Evolutionary conservation across 1,284 basidiomycete genomes (phyloP).

Genomic region (Cryptococcus sp.): DNA sequence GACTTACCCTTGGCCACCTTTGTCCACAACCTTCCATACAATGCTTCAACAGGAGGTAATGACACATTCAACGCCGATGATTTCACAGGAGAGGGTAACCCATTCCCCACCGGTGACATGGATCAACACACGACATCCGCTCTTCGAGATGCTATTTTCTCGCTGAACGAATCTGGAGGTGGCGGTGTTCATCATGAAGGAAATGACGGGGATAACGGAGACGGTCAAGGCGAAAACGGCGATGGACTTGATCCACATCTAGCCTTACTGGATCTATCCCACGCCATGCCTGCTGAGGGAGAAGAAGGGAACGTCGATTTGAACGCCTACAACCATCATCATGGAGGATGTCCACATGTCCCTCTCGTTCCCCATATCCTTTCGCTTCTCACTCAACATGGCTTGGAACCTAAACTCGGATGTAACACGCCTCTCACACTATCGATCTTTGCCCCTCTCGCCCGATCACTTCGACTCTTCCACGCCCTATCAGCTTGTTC

Average conservation of each 20-base stretch:
- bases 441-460: constrained; percentile 37
- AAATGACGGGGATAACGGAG: constrained; percentile 15
- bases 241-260: constrained; percentile 39
- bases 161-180: constrained; percentile 39
- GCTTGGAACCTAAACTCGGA: constrained; percentile 42
- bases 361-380: constrained; percentile 41
- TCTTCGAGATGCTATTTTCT: constrained; percentile 45
- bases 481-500: constrained; percentile 35
- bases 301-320: constrained; percentile 20
- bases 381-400: constrained; percentile 32
- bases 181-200: constrained; percentile 16
- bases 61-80: constrained; percentile 26
- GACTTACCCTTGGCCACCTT: constrained; percentile 42
- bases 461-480: constrained; percentile 40
- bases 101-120: constrained; percentile 36
- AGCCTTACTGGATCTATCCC: constrained; percentile 39
- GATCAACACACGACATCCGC: constrained; percentile 46
- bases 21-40: constrained; percentile 42
- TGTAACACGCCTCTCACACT: constrained; percentile 41
- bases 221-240: constrained; percentile 22
- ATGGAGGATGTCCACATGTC: constrained; percentile 30
- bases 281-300: constrained; percentile 30
- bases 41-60: constrained; percentile 12
- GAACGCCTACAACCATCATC: constrained; percentile 16
- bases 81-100: constrained; percentile 24